phyloP scores from a whole-genome alignment of 2,329 filamentous ascomycete genomes.

The Colletotrichum sp. region DNA sequence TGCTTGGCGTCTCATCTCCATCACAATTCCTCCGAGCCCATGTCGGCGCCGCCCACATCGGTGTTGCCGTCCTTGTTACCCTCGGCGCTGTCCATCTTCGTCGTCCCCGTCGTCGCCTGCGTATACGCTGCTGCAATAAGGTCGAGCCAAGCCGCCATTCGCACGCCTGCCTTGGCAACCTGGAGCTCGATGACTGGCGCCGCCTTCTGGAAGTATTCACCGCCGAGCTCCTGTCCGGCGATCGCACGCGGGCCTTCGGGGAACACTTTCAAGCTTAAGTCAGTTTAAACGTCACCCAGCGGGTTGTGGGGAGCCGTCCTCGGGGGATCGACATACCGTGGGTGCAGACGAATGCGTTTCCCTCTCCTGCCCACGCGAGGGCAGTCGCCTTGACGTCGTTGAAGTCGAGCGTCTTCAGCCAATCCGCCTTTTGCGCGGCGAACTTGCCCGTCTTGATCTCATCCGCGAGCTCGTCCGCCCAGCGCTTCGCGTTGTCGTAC shows the following conservation, averaged over 20 bases:
- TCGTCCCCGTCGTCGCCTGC: slow-evolving; percentile 2
- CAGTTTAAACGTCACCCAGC: not conserved
- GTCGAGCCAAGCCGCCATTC: slow-evolving; percentile 72
- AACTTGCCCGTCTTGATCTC: slow-evolving; percentile 64
- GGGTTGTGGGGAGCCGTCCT: not conserved
- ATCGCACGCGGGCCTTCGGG: slow-evolving; percentile 65
- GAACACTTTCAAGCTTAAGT: slow-evolving; percentile 49
- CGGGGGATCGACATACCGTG: slow-evolving; percentile 50
- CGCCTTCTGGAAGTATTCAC: slow-evolving; percentile 67
- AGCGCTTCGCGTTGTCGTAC: slow-evolving; percentile 55
- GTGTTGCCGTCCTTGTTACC: not conserved
- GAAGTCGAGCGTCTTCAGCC: slow-evolving; percentile 64
- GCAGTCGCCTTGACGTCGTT: slow-evolving; percentile 59
- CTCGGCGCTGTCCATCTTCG: not conserved
- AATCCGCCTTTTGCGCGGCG: slow-evolving; percentile 49
- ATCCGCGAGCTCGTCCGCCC: slow-evolving; percentile 60
- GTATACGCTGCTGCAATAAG: slow-evolving; percentile 52
- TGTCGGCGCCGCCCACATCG: not conserved
- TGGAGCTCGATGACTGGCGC: slow-evolving; percentile 69
- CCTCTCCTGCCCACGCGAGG: slow-evolving; percentile 67
- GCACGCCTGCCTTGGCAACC: slow-evolving; percentile 71
- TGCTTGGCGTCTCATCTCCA: slow-evolving; percentile 17
- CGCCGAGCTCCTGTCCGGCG: slow-evolving; percentile 63
- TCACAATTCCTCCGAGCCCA: slow-evolving; percentile 6
- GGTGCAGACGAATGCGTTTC: slow-evolving; percentile 66